Evolutionary conservation across 2,329 filamentous ascomycete genomes (phyloP), one percentile per base, ranked within the genome.

Genomic region (Cercospora nicotianae): DNA sequence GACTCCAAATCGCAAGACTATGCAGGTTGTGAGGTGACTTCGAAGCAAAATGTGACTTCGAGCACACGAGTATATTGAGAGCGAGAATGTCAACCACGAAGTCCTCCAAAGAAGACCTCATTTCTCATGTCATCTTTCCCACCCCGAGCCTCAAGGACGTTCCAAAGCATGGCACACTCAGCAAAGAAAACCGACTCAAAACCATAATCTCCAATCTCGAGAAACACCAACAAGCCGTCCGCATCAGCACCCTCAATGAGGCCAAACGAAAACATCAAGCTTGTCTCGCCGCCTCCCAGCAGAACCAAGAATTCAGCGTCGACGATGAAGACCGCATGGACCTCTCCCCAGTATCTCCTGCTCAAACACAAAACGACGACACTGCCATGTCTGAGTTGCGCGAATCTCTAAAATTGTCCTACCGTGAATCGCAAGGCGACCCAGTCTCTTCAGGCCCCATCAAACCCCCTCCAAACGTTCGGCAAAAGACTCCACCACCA

Each of bases 131-230:
- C 18, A 70, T 66, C 64, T 68, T 69, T 1, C 70, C 70, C 2
- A 36, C 73, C 7, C 72, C 72, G 0, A 67, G 60, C 31, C 53
- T 70, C 16, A 64, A 69, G 18, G 36, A 66, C 20, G 39, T 69
- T 31, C 72, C 66, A 23, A 68, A 55, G 33, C 63, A 60, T 12
- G 53, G 45, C 12, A 67, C 53, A 26, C 28, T 63, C 7, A 65
- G 66, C 65, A 66, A 65, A 63, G 70, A 72, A 60, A 66, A 73
- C 20, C 64, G 66, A 6, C 65, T 75, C 30, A 66, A 69, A 20
- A 65, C 64, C 61, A 75, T 75, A 60, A 70, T 75, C 31, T 31
- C 68, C 16, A 75, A 75, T 39, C 64, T 75, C 23, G 73, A 75
- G 6, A 64, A 67, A 10, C 66, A 72, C 18, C 70, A 75, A 5